phyloP scores from a whole-genome alignment of 805 yeast genomes.

The Starmerella cellae region DNA sequence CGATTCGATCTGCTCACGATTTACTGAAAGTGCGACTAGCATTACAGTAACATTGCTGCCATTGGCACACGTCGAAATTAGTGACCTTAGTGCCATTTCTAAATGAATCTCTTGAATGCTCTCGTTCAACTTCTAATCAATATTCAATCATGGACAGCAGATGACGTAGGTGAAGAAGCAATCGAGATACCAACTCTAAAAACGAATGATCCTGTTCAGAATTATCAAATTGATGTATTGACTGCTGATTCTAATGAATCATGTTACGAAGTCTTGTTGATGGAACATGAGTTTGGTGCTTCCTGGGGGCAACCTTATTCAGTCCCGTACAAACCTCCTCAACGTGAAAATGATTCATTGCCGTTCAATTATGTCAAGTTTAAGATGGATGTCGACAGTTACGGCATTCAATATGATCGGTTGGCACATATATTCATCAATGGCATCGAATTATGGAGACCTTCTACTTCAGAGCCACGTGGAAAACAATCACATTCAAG shows the following conservation, averaged over 20 bases:
- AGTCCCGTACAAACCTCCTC: slow-evolving; percentile 25
- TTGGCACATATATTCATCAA: slow-evolving; percentile 36
- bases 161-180: no score
- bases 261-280: slow-evolving; percentile 6
- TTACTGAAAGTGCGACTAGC: no score
- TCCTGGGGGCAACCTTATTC: slow-evolving; percentile 27
- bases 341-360: slow-evolving; percentile 4
- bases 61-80: no score
- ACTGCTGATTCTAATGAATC: slow-evolving; percentile 11
- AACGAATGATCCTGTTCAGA: no score
- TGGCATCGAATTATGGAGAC: slow-evolving; percentile 58
- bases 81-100: no score
- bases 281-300: slow-evolving; percentile 24
- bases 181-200: no score
- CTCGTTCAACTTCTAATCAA: no score
- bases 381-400: slow-evolving; percentile 23
- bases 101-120: no score
- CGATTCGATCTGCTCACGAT: no score
- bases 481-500: slow-evolving; percentile 38
- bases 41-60: no score
- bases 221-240: slow-evolving; percentile 9
- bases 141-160: no score
- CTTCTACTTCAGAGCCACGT: slow-evolving; percentile 62
- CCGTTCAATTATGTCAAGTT: slow-evolving; percentile 27
- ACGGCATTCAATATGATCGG: slow-evolving; percentile 31